phyloP scores from a whole-genome alignment of 2,329 filamentous ascomycete genomes.

The Juglanconis sp. region DNA sequence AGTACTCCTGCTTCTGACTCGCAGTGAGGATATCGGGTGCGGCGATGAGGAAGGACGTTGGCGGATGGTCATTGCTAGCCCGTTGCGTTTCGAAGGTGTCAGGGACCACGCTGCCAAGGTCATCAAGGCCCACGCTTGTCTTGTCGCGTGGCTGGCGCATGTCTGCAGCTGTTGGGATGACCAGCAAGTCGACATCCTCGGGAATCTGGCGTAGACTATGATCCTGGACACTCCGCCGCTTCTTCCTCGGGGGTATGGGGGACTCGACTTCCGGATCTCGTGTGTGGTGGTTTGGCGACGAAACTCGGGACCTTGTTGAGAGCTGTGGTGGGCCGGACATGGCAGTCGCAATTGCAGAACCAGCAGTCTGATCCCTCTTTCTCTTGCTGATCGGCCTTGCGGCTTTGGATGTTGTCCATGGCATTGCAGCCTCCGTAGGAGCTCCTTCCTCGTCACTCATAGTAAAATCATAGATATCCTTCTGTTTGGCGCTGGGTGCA shows the following conservation, averaged over 20 bases:
- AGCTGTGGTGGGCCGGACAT: background rate
- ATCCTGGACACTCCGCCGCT: background rate
- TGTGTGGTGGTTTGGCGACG: background rate
- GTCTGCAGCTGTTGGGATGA: conserved; percentile 18
- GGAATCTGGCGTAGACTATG: conserved; percentile 1
- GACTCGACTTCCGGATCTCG: background rate
- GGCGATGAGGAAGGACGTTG: conserved; percentile 31
- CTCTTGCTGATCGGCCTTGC: conserved; percentile 18
- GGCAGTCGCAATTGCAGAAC: background rate
- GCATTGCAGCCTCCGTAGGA: background rate
- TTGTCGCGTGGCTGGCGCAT: conserved; percentile 2
- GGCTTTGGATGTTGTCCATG: conserved; percentile 1
- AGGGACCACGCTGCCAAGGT: conserved; percentile 1
- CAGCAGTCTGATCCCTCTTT: conserved; percentile 9
- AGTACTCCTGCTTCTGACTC: conserved; percentile 36
- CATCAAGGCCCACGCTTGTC: conserved; percentile 14
- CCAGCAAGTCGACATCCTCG: conserved; percentile 23
- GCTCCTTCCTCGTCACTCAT: conserved; percentile 35
- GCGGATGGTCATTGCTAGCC: background rate
- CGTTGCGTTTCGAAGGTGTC: conserved; percentile 4
- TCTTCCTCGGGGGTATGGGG: conserved; percentile 11
- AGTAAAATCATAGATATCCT: conserved; percentile 43
- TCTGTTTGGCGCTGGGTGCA: conserved; percentile 20
- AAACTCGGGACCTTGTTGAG: background rate
- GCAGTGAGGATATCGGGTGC: conserved; percentile 31